Evolutionary conservation across 1,284 basidiomycete species (phyloP), one percentile per base, ranked within the genome.

Genomic region (Sporisorium graminicola): DNA sequence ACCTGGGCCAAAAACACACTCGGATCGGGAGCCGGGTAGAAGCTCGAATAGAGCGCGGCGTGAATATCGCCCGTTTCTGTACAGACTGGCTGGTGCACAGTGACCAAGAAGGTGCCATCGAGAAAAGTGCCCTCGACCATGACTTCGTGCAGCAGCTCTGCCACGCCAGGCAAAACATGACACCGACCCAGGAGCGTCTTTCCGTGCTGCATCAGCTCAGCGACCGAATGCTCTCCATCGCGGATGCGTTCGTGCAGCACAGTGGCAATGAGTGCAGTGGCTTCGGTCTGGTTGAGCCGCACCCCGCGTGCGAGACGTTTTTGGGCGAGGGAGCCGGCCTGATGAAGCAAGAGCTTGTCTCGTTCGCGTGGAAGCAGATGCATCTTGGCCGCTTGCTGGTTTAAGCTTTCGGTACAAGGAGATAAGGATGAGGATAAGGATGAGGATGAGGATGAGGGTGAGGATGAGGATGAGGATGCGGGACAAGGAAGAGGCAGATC

Each of bases 181-280:
- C 92, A 87, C 35, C 93, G 88, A 1, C 96, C 96, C 9, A 99
- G 89, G 63, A 99, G 86, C 33, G 90, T 90, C 88, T 95, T 98
- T 24, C 83, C 84, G 46, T 78, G 74, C 64, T 84, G 82, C 95
- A 98, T 98, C 22, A 99, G 88, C 75, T 97, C 90, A 1, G 94
- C 90, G 2, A 99, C 95, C 0, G 90, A 91, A 81, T 94, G 90
- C n/a, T 87, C 86, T 5, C 95, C 96, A 92, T 98, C 95, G n/a
- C 96, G 90, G 78, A 97, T 96, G 53, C 91, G 90, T 86, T 98
- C 97, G 68, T 98, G 96, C 3, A 99, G 90, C 77, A 95, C 94
- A 20, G 90, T 90, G 1, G 94, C 92, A 77, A 99, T 94, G 31
- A 99, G 90, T 0, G 94, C 95, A 14, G 92, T 91, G 0, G 94